Percentiles rank a stretch among this genome's conserved stretches.
phyloP scores from a whole-genome alignment of 176 grass and related monocot genomes.

The Thinopyrum elongatum region DNA sequence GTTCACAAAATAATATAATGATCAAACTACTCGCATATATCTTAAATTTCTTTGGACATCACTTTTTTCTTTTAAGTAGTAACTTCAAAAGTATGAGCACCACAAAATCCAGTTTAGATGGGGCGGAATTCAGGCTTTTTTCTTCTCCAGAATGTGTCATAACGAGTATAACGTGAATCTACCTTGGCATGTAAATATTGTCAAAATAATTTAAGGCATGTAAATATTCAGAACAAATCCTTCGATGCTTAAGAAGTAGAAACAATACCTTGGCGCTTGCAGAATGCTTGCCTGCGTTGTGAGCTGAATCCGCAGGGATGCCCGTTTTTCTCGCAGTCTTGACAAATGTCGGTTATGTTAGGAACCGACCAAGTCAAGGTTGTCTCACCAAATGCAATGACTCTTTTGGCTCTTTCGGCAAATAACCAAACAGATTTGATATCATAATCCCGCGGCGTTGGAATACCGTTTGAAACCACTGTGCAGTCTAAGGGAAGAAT shows the following conservation, averaged over 20 bases:
- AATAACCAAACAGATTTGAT: rapidly evolving
- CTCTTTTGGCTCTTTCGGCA: background rate
- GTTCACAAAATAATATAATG: background rate
- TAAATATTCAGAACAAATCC: no score
- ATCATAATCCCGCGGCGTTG: background rate
- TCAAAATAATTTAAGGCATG: no score
- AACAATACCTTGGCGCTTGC: slow-evolving; percentile 27
- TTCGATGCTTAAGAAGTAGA: background rate
- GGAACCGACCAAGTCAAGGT: slow-evolving; percentile 12
- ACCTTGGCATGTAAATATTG: no score
- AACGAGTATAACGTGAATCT: background rate
- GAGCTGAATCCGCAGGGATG: slow-evolving; percentile 27
- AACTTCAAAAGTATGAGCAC: background rate
- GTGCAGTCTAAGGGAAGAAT: slow-evolving; percentile 22
- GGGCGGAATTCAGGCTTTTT: background rate
- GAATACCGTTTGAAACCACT: background rate
- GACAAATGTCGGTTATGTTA: background rate
- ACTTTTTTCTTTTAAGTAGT: background rate
- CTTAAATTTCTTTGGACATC: background rate
- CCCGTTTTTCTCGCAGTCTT: background rate
- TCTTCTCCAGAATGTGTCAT: no score
- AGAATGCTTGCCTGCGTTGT: slow-evolving; percentile 22
- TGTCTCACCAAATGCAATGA: slow-evolving; percentile 14
- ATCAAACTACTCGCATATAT: background rate
- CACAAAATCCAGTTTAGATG: background rate